Evolutionary conservation across 2,329 filamentous ascomycete species (phyloP).

Genomic region (Aspergillus brunneoviolaceus): DNA sequence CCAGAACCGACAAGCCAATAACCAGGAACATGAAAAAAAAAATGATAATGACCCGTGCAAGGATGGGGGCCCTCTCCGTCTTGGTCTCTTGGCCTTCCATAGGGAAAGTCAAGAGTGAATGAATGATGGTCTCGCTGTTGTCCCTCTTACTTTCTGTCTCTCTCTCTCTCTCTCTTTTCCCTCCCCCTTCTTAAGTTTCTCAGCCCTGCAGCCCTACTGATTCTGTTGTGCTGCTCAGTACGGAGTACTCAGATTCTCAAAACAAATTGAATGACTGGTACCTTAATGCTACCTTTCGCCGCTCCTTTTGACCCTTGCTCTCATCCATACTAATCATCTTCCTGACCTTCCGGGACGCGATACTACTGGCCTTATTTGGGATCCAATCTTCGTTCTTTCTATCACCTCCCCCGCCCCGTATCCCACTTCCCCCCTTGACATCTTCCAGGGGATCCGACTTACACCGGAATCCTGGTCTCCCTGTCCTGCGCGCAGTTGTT

Average conservation of each 20-base stretch:
- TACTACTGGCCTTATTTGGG: not conserved
- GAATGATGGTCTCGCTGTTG: not conserved
- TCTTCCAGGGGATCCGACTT: not conserved
- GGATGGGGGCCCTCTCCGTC: too few species aligned
- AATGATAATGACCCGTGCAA: not conserved
- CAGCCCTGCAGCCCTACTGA: slow-evolving; percentile 28
- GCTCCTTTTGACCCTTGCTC: not conserved
- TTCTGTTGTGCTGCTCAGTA: not conserved
- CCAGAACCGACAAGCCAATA: not conserved
- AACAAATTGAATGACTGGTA: not conserved
- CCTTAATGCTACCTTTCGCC: not conserved
- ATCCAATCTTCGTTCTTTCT: not conserved
- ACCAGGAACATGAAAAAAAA: not conserved
- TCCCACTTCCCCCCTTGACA: not conserved
- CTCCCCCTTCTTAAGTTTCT: slow-evolving; percentile 9
- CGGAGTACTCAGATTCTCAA: not conserved
- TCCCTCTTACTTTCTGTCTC: not conserved
- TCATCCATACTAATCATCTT: not conserved
- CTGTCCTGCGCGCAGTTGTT: not conserved
- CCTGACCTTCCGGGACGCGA: not conserved
- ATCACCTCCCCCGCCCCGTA: not conserved
- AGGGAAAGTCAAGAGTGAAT: not conserved
- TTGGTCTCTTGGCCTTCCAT: not conserved
- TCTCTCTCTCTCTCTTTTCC: not conserved
- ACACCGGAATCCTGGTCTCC: not conserved